Percentiles rank a stretch among this genome's conserved stretches.
phyloP scores from a whole-genome alignment of 768 basidiomycete species.

The Leucocoprinus leucothites region DNA sequence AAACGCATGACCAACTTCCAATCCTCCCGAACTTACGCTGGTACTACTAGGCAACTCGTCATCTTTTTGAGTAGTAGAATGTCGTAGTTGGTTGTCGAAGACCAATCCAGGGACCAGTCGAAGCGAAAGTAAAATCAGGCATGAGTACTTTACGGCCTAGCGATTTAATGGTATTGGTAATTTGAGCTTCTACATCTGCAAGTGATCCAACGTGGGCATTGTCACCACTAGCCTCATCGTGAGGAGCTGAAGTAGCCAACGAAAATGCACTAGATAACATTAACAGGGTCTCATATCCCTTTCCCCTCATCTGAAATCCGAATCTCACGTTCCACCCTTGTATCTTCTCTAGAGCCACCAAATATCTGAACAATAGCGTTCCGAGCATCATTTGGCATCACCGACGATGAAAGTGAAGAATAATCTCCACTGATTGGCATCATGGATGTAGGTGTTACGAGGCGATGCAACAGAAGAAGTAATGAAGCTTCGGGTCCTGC shows the following conservation, averaged over 20 bases:
- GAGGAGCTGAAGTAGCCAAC: not conserved
- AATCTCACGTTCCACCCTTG: constrained; percentile 81
- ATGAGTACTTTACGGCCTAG: not conserved
- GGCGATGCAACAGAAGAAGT: constrained; percentile 18
- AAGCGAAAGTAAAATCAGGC: not conserved
- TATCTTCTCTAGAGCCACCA: constrained; percentile 74
- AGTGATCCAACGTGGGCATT: constrained; percentile 17
- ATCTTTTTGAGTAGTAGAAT: no score
- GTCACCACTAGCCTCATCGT: not conserved
- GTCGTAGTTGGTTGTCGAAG: no score
- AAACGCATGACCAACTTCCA: not conserved
- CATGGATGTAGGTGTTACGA: constrained; percentile 1
- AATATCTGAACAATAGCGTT: constrained; percentile 56
- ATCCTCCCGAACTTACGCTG: no score
- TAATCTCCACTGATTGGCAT: no score
- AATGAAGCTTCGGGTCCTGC: constrained; percentile 50
- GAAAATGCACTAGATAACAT: constrained; percentile 42
- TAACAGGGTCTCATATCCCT: constrained; percentile 69
- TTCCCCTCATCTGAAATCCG: constrained; percentile 66
- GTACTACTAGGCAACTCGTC: no score
- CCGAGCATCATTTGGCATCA: constrained; percentile 36
- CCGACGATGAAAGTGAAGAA: no score
- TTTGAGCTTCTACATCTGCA: constrained; percentile 42
- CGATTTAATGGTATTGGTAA: constrained; percentile 17
- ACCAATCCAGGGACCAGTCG: no score